Percentiles rank a stretch among this genome's conserved stretches.
Evolutionary conservation across 352 stramenopile genomes (phyloP).

Genomic region (Pythium pyrilobum): DNA sequence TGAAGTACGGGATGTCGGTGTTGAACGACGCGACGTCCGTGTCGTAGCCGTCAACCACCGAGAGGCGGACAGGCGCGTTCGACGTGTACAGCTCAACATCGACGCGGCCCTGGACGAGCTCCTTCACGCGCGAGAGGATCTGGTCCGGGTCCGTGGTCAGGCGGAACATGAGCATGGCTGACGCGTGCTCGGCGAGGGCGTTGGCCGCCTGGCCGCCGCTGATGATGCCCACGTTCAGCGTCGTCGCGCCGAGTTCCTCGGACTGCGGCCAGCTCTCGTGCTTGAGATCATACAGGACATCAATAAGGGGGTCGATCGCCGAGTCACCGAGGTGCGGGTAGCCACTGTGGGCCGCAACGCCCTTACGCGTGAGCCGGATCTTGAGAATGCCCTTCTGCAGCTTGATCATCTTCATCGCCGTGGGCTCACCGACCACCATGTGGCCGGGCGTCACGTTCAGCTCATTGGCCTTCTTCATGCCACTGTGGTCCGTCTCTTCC

Average conservation of each 20-base stretch:
- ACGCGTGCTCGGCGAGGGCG: conserved; percentile 73
- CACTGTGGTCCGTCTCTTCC: conserved; percentile 85
- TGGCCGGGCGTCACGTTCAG: conserved; percentile 60
- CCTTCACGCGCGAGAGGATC: conserved; percentile 62
- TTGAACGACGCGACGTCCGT: conserved; percentile 86
- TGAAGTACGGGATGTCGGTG: conserved; percentile 87
- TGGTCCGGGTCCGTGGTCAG: conserved; percentile 65
- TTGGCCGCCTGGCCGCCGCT: conserved; percentile 79
- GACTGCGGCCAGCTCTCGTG: conserved; percentile 67
- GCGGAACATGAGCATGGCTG: conserved; percentile 88
- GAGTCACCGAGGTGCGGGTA: conserved; percentile 83
- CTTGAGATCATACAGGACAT: conserved; percentile 81
- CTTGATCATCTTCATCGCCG: conserved; percentile 72
- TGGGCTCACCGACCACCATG: conserved; percentile 83
- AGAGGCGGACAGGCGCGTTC: conserved; percentile 74
- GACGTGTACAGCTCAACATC: conserved; percentile 80
- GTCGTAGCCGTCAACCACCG: conserved; percentile 79
- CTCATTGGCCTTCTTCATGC: conserved; percentile 87
- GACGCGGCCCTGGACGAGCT: conserved; percentile 54
- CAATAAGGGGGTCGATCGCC: conserved; percentile 79
- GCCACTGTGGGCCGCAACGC: conserved; percentile 75
- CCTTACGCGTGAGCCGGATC: conserved; percentile 64
- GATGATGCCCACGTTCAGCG: conserved; percentile 82
- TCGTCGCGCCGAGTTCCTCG: conserved; percentile 76
- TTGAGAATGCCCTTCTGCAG: conserved; percentile 87